These are phyloP conservation scores for Cercospora zeae-maydis DNA, from an alignment of 2,329 filamentous ascomycete species.

Conservation along the genomic window DNA sequence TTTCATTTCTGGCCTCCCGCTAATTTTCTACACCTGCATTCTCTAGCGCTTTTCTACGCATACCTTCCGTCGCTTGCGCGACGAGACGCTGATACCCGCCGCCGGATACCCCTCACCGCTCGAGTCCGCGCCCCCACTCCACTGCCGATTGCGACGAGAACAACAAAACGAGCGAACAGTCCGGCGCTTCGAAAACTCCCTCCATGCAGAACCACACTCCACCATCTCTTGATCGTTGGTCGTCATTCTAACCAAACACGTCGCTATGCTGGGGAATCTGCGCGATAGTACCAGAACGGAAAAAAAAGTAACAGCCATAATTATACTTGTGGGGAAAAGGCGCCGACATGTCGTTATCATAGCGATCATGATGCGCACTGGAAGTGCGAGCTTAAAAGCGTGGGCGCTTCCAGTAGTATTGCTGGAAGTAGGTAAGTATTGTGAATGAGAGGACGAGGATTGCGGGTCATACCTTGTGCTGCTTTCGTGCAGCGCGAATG, in stretches of 20 bases:
- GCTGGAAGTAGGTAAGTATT: conserved; percentile 43
- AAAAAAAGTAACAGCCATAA: conserved; percentile 12
- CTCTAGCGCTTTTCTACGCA: neutral
- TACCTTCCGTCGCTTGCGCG: neutral
- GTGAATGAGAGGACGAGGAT: neutral
- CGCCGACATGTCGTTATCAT: conserved; percentile 10
- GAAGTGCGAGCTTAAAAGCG: conserved; percentile 32
- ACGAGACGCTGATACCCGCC: neutral
- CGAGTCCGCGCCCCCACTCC: neutral
- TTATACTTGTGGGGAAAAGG: neutral
- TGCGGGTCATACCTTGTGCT: conserved; percentile 76
- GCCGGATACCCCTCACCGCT: neutral
- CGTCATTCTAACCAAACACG: conserved; percentile 19
- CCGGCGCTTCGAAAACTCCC: conserved; percentile 3
- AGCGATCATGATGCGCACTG: conserved; percentile 10
- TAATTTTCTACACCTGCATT: neutral
- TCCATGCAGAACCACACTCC: conserved; percentile 10
- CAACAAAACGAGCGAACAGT: conserved; percentile 2
- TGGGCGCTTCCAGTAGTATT: conserved; percentile 70
- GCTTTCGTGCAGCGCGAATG: conserved; percentile 83
- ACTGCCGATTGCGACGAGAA: neutral
- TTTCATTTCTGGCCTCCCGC: conserved; percentile 2
- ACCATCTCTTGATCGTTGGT: conserved; percentile 11
- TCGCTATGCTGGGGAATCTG: conserved; percentile 28
- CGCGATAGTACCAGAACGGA: conserved; percentile 22